Conservation (phyloP, 345 rosid species). For the Trapa incisa region DNA sequence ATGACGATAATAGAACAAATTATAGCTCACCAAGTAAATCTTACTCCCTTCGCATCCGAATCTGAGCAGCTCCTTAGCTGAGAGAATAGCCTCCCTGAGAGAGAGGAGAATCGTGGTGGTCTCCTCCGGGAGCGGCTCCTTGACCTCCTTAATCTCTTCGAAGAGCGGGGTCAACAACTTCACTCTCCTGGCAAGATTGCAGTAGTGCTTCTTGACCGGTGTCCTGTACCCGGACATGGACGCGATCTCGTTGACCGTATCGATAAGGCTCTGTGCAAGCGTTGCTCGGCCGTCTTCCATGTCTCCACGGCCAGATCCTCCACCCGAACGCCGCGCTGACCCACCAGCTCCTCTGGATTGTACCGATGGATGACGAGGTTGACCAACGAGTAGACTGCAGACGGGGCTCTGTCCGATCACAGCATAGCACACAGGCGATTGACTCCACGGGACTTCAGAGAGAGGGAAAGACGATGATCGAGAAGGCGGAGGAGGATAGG, state of each 20-base stretch:
- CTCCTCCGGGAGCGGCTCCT: constrained; percentile 41
- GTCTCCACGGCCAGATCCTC: constrained; percentile 6
- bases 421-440: background rate
- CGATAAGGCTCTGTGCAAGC: constrained; percentile 42
- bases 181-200: constrained; percentile 64
- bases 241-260: constrained; percentile 54
- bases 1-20: no score
- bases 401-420: background rate
- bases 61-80: constrained; percentile 53
- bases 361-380: background rate
- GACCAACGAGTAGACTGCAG: background rate
- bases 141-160: constrained; percentile 64
- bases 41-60: constrained; percentile 83
- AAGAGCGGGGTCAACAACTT: constrained; percentile 75
- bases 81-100: constrained; percentile 36
- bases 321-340: no score
- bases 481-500: background rate
- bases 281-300: constrained; percentile 49
- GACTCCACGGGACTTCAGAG: background rate
- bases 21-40: constrained; percentile 69
- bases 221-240: constrained; percentile 42
- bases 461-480: background rate
- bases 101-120: constrained; percentile 28
- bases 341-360: background rate
- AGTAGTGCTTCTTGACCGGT: constrained; percentile 60